Percentiles rank a stretch among this genome's conserved stretches.
These are phyloP conservation scores for Penicillium cataractarum DNA, from an alignment of 495 filamentous ascomycete species.

Conservation along the genomic window DNA sequence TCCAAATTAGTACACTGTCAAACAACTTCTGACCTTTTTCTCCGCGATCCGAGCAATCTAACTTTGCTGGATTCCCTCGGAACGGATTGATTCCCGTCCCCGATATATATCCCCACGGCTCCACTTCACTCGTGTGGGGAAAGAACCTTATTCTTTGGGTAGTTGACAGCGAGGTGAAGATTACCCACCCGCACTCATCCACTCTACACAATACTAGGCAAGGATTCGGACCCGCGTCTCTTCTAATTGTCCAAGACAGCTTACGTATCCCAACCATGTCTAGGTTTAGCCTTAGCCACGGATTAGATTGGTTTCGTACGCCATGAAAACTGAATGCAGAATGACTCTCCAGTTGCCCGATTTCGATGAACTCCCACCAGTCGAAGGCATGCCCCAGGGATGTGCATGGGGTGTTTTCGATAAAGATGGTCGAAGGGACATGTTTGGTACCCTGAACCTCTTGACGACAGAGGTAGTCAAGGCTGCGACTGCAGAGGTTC, in stretches of 20 bases:
- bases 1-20: background rate
- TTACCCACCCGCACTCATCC: background rate
- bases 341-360: constrained; percentile 35
- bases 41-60: background rate
- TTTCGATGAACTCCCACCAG: constrained; percentile 62
- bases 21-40: background rate
- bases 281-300: background rate
- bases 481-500: constrained; percentile 53
- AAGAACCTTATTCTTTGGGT: background rate
- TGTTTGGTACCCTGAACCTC: constrained; percentile 61
- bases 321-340: background rate
- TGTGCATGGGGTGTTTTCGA: constrained; percentile 70
- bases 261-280: background rate
- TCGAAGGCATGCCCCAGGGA: constrained; percentile 63
- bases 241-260: background rate
- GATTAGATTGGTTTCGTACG: background rate
- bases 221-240: no score
- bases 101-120: background rate
- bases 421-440: constrained; percentile 61
- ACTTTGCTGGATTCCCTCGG: background rate
- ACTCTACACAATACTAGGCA: background rate
- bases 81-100: background rate
- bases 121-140: background rate
- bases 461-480: constrained; percentile 58
- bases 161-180: background rate